Conservation (phyloP, 2,329 filamentous ascomycete genomes). For the Westerdykella ornata region DNA sequence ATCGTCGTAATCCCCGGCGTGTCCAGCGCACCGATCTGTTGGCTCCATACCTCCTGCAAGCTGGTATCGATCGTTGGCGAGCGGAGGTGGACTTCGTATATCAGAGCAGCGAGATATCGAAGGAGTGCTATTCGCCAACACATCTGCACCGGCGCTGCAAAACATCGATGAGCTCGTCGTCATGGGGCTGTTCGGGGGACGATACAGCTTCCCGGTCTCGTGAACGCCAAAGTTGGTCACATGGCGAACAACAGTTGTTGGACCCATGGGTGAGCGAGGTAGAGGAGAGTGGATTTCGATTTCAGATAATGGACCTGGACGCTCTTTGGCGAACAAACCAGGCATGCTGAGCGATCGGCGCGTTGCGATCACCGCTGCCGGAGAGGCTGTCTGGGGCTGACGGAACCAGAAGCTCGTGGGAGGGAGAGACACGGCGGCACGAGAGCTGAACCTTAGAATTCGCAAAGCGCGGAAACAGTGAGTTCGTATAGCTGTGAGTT, state of each 20-base stretch:
- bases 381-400: slow-evolving; percentile 17
- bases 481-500: no score
- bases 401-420: no score
- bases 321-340: slow-evolving; percentile 18
- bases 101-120: slow-evolving; percentile 17
- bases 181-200: slow-evolving; percentile 10
- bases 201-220: slow-evolving; percentile 30
- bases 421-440: no score
- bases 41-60: slow-evolving; percentile 48
- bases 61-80: slow-evolving; percentile 48
- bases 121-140: slow-evolving; percentile 18
- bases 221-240: slow-evolving; percentile 24
- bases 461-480: no score
- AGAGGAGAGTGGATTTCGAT: slow-evolving; percentile 17
- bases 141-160: slow-evolving; percentile 9
- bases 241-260: slow-evolving; percentile 24
- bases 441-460: no score
- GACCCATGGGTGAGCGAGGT: slow-evolving; percentile 18
- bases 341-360: slow-evolving; percentile 24
- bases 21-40: slow-evolving; percentile 35
- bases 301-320: slow-evolving; percentile 12
- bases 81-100: slow-evolving; percentile 37
- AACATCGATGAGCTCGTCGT: slow-evolving; percentile 7
- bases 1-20: slow-evolving; percentile 39
- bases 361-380: slow-evolving; percentile 18